Conservation (phyloP, 495 filamentous ascomycete species). For the Penicillium parvum region DNA sequence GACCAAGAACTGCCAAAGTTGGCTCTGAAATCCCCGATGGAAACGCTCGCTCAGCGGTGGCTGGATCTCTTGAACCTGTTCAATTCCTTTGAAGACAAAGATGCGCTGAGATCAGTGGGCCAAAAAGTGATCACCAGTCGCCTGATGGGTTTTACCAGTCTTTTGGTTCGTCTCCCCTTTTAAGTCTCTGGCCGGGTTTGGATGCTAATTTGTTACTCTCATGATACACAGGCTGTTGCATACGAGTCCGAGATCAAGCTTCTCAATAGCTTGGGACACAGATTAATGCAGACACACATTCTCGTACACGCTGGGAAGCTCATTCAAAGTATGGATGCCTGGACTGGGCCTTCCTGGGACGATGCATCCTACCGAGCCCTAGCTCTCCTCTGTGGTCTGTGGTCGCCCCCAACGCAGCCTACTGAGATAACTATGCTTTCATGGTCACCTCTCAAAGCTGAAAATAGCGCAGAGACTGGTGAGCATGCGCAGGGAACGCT, state of each 20-base stretch:
- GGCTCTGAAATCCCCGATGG: neutral
- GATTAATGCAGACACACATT: slow-evolving; percentile 1
- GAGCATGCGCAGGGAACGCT: neutral
- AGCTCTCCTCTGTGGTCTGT: slow-evolving; percentile 4
- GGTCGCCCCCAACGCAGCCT: neutral
- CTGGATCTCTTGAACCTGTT: neutral
- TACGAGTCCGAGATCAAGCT: neutral
- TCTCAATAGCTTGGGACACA: neutral
- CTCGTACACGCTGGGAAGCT: neutral
- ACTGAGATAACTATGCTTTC: neutral
- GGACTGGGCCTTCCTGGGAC: too few relatives aligned
- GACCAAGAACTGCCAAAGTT: neutral
- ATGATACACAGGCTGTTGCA: slow-evolving; percentile 1
- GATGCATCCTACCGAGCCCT: neutral
- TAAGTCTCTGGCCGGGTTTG: too few relatives aligned
- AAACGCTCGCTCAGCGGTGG: slow-evolving; percentile 1
- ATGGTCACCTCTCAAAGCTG: slow-evolving; percentile 6
- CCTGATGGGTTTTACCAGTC: too few relatives aligned
- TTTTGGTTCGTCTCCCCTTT: too few relatives aligned
- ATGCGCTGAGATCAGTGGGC: neutral
- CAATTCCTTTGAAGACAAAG: neutral
- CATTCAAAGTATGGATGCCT: neutral
- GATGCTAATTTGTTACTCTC: too few relatives aligned
- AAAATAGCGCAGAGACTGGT: neutral
- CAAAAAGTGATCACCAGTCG: too few relatives aligned